Evolutionary conservation across 768 basidiomycete genomes (phyloP), one percentile per base, ranked within the genome.

Genomic region (Russula sp.): DNA sequence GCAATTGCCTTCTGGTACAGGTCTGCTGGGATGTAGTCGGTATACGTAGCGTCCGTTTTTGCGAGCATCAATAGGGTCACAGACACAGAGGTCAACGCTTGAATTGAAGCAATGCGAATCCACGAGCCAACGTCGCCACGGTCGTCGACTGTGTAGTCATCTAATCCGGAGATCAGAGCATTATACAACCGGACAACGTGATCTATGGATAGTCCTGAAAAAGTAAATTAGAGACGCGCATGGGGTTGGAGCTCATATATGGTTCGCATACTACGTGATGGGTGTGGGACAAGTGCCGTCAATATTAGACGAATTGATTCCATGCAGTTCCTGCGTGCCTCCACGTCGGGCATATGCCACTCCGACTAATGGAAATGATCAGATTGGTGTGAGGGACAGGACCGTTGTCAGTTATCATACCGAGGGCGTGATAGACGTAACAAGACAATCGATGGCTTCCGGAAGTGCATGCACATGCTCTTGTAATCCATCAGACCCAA

Each of bases 41-140:
- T 75, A 63, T 87, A 82, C 57, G 80, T 74, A 1, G 78, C 71
- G 34, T 83, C 69, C n/a, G 67, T 69, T 58, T 62, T 70, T 28
- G 83, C 79, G 51, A 77, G 71, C 14, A 74, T 70, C 68, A 89
- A 79, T 4, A 92, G 70, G 28, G 82, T 76, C 69, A 80, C 77
- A 50, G 82, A 76, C 63, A 85, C 75, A 9, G 78, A 75, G 20
- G 84, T 79, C 61, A 94, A 75, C 11, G 88, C 88, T 52, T 79
- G 79, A 57, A 94, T 81, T 70, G 88, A 90, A 2, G 86, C 84
- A 8, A 90, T 82, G 66, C 96, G 90, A 57, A 94, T 83, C 94
- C 94, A 97, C 2, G 96, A 98, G 48, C 96, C 96, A 42, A 99
- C 89, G 72, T 99, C 97, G 5, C 96, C 96, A 68, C 96, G 86